Percentiles rank a stretch among this genome's conserved stretches.
These are phyloP conservation scores for Hyphopichia fennica DNA, from an alignment of 1,139 yeast genomes.

Conservation along the genomic window DNA sequence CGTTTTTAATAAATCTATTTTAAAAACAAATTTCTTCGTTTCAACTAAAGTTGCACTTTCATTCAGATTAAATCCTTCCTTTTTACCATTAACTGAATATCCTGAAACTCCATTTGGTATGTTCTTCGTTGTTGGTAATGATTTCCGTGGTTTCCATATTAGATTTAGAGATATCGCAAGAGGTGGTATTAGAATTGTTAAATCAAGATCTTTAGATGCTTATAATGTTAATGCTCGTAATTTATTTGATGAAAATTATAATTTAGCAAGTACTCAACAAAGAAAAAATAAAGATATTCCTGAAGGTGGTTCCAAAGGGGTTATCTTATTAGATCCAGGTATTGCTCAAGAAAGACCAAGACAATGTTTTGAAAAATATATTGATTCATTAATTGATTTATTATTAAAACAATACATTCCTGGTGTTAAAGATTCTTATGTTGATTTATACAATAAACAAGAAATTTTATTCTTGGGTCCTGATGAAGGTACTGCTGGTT, in stretches of 20 bases:
- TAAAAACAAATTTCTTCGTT: slow-evolving; percentile 92
- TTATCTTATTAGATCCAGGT: slow-evolving; percentile 78
- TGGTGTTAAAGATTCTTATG: slow-evolving; percentile 80
- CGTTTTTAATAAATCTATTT: slow-evolving; percentile 79
- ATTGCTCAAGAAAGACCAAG: slow-evolving; percentile 80
- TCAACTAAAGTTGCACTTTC: slow-evolving; percentile 95
- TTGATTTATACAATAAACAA: slow-evolving; percentile 78
- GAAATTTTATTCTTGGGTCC: slow-evolving; percentile 97
- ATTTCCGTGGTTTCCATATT: slow-evolving; percentile 96
- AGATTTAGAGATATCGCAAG: slow-evolving; percentile 97
- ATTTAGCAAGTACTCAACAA: slow-evolving; percentile 94
- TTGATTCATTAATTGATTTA: slow-evolving; percentile 86
- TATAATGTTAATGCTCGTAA: slow-evolving; percentile 84
- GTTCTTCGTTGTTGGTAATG: slow-evolving; percentile 94
- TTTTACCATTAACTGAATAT: slow-evolving; percentile 82
- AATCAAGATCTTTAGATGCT: slow-evolving; percentile 81
- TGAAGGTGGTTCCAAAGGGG: slow-evolving; percentile 99
- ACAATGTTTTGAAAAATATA: slow-evolving; percentile 88
- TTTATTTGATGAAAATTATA: slow-evolving; percentile 94
- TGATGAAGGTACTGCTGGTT: slow-evolving; percentile 95
- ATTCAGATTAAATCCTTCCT: slow-evolving; percentile 83
- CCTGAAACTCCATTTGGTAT: slow-evolving; percentile 93
- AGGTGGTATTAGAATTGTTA: slow-evolving; percentile 97
- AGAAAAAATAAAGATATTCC: slow-evolving; percentile 97
- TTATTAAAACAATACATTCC: slow-evolving; percentile 72